These are phyloP conservation scores for Singerocomus inundabilis DNA, from an alignment of 1,284 basidiomycete species.

Conservation along the genomic window DNA sequence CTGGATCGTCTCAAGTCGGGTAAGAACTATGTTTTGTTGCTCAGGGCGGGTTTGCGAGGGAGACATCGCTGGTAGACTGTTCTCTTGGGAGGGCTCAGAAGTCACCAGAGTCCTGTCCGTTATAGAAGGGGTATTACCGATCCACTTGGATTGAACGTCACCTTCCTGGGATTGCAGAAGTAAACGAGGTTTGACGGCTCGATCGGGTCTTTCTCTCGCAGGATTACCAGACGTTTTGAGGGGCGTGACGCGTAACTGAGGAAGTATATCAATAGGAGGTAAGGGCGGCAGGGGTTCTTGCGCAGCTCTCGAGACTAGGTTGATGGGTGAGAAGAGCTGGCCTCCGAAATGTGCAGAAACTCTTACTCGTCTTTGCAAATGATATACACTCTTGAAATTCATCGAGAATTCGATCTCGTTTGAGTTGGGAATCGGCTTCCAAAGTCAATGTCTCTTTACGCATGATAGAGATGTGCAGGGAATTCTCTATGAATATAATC, in stretches of 20 bases:
- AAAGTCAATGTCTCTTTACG: conserved; percentile 83
- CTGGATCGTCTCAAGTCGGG: conserved; percentile 7
- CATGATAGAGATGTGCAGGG: conserved; percentile 81
- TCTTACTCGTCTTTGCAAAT: conserved; percentile 72
- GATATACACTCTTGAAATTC: conserved; percentile 85
- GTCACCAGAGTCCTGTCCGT: not conserved
- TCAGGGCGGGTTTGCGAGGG: conserved; percentile 6
- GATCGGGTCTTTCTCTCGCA: conserved; percentile 24
- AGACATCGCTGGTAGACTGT: conserved; percentile 2
- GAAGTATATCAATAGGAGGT: conserved; percentile 38
- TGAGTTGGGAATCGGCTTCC: conserved; percentile 59
- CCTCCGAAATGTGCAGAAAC: not conserved
- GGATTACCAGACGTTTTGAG: not conserved
- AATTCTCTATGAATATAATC: conserved; percentile 50
- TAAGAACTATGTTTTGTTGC: conserved; percentile 1
- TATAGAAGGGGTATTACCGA: not conserved
- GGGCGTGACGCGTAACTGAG: conserved; percentile 9
- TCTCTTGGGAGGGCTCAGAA: conserved; percentile 5
- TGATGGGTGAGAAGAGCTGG: conserved; percentile 3
- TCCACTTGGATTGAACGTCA: not conserved
- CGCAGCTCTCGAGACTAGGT: conserved; percentile 53
- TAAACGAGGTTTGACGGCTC: conserved; percentile 21
- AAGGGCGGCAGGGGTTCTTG: conserved; percentile 61
- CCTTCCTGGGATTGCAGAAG: conserved; percentile 2
- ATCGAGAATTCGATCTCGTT: conserved; percentile 66